These are phyloP conservation scores for button mushroom (Agaricus bisporus) DNA, from an alignment of 768 basidiomycete species.

Conservation along the genomic window DNA sequence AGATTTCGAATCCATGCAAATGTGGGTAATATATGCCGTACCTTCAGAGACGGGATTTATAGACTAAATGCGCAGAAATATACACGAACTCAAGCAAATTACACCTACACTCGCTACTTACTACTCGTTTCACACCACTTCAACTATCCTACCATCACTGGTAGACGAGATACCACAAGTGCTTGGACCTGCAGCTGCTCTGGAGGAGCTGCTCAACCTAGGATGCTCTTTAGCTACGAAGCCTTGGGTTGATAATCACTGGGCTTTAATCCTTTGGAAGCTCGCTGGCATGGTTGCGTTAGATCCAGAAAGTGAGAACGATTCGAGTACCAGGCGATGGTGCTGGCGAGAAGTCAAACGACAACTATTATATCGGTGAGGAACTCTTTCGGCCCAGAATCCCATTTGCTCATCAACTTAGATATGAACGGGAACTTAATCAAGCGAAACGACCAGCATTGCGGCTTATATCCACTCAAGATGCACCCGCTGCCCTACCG, in stretches of 20 bases:
- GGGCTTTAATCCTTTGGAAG: conserved; percentile 91
- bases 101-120: conserved; percentile 49
- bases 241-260: conserved; percentile 91
- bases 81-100: conserved; percentile 46
- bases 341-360: conserved; percentile 74
- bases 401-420: conserved; percentile 21
- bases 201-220: conserved; percentile 43
- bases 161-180: conserved; percentile 15
- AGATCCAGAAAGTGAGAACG: conserved; percentile 53
- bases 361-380: conserved; percentile 83
- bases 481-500: conserved; percentile 71
- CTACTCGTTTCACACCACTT: conserved; percentile 49
- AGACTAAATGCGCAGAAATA: conserved; percentile 31
- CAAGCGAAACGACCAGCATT: conserved; percentile 74
- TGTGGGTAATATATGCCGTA: conserved; percentile 32
- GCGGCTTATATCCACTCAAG: conserved; percentile 76
- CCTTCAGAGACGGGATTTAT: not conserved
- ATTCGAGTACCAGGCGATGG: conserved; percentile 56
- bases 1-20: conserved; percentile 44
- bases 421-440: conserved; percentile 87
- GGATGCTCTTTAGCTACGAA: conserved; percentile 68
- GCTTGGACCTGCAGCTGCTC: conserved; percentile 49
- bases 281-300: conserved; percentile 77
- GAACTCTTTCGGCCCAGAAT: not conserved
- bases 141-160: conserved; percentile 20